Evolutionary conservation across 331 rosid species (phyloP).

Genomic region (Quercus phellos): DNA sequence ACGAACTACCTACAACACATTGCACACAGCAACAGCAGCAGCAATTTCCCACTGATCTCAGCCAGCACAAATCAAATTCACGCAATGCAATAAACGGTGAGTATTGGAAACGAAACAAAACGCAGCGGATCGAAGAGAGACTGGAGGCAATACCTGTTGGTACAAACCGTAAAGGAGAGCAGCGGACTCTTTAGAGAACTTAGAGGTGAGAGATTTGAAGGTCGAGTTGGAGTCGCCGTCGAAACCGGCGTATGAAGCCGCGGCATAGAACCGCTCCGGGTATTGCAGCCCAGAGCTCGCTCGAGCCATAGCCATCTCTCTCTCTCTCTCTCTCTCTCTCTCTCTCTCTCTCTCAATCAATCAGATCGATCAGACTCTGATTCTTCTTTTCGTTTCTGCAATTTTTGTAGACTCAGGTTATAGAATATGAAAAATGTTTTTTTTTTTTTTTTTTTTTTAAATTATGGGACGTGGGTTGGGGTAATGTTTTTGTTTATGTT

Average conservation of each 20-base stretch:
- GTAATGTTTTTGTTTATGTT: too few species aligned
- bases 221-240: slow-evolving; percentile 81
- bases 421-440: too few species aligned
- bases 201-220: slow-evolving; percentile 70
- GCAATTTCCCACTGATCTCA: not conserved
- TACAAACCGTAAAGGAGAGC: slow-evolving; percentile 77
- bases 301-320: slow-evolving; percentile 66
- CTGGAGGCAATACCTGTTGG: slow-evolving; percentile 54
- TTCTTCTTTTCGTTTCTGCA: too few species aligned
- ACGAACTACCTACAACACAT: not conserved
- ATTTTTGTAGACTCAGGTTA: too few species aligned
- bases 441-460: too few species aligned
- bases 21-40: not conserved
- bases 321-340: not conserved
- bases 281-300: slow-evolving; percentile 79
- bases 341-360: too few species aligned
- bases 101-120: not conserved
- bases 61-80: not conserved
- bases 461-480: too few species aligned
- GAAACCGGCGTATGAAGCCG: slow-evolving; percentile 81
- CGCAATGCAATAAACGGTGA: not conserved
- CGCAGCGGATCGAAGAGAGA: not conserved
- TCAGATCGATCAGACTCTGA: too few species aligned
- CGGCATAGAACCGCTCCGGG: slow-evolving; percentile 92
- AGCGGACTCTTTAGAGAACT: slow-evolving; percentile 76